Conservation (phyloP, 768 basidiomycete species). For the Phanerochaete sordida region DNA sequence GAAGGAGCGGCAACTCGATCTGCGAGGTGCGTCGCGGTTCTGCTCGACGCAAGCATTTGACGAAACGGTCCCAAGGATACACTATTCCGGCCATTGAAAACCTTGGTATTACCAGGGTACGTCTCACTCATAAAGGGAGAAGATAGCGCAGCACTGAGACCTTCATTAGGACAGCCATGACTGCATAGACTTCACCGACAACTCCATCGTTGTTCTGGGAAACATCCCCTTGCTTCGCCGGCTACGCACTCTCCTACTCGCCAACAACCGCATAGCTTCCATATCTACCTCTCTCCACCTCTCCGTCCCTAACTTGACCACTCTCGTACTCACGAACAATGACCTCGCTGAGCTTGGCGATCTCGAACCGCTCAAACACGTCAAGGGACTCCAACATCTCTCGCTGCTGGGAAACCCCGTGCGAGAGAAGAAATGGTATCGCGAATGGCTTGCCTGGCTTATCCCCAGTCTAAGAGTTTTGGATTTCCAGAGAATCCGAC, state of each 20-base stretch:
- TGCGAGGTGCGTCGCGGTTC: conserved; percentile 60
- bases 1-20: conserved; percentile 89
- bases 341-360: conserved; percentile 77
- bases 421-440: conserved; percentile 90
- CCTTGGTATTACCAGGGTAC: conserved; percentile 85
- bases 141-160: background rate
- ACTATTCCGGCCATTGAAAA: conserved; percentile 97
- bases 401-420: conserved; percentile 82
- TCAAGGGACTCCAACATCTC: conserved; percentile 71
- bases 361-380: conserved; percentile 76
- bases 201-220: conserved; percentile 75
- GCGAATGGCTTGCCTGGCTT: conserved; percentile 92
- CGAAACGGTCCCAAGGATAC: conserved; percentile 53
- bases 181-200: conserved; percentile 92
- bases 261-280: conserved; percentile 84
- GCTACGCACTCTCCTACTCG: conserved; percentile 77
- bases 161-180: conserved; percentile 80
- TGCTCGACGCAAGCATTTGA: conserved; percentile 16
- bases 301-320: conserved; percentile 80
- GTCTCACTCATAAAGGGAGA: conserved; percentile 26
- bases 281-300: conserved; percentile 81
- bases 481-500: conserved; percentile 92
- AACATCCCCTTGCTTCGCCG: conserved; percentile 88
- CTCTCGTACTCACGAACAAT: conserved; percentile 83
- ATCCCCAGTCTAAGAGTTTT: conserved; percentile 85